Conservation (phyloP, 106 monocot genomes). For the Acorus calamus region DNA sequence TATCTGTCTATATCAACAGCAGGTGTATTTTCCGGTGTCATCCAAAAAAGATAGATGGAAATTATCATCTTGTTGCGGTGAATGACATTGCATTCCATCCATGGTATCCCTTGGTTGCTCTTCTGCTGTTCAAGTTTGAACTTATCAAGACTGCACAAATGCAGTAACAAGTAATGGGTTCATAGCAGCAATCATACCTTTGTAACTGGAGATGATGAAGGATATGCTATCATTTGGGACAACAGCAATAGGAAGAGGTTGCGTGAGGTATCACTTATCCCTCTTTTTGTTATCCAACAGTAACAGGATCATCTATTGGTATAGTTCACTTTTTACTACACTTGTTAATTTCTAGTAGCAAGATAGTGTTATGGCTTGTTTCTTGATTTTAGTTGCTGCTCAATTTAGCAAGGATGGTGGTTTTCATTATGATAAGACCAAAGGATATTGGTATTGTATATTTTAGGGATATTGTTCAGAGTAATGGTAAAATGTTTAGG, state of each 20-base stretch:
- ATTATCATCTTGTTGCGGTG: constrained; percentile 29
- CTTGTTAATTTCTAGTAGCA: not conserved
- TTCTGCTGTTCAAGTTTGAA: not conserved
- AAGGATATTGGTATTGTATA: too few relatives aligned
- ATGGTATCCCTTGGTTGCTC: constrained; percentile 13
- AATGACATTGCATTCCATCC: too few relatives aligned
- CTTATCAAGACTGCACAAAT: not conserved
- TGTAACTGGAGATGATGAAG: too few relatives aligned
- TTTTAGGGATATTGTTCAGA: too few relatives aligned
- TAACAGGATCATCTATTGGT: not conserved
- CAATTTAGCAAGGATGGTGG: too few relatives aligned
- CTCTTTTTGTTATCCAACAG: not conserved
- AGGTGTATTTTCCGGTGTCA: constrained; percentile 56
- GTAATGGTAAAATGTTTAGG: too few relatives aligned
- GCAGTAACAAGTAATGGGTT: too few relatives aligned
- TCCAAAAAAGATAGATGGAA: constrained; percentile 49
- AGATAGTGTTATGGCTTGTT: too few relatives aligned
- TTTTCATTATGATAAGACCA: too few relatives aligned
- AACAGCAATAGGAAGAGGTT: constrained; percentile 34
- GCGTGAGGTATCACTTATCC: constrained; percentile 36
- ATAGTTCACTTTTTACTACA: not conserved
- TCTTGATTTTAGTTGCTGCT: too few relatives aligned
- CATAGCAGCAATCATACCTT: constrained; percentile 34
- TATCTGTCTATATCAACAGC: not conserved
- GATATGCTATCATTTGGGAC: constrained; percentile 68